phyloP scores from a whole-genome alignment of 2,329 filamentous ascomycete genomes.

The Epichloe sp. region DNA sequence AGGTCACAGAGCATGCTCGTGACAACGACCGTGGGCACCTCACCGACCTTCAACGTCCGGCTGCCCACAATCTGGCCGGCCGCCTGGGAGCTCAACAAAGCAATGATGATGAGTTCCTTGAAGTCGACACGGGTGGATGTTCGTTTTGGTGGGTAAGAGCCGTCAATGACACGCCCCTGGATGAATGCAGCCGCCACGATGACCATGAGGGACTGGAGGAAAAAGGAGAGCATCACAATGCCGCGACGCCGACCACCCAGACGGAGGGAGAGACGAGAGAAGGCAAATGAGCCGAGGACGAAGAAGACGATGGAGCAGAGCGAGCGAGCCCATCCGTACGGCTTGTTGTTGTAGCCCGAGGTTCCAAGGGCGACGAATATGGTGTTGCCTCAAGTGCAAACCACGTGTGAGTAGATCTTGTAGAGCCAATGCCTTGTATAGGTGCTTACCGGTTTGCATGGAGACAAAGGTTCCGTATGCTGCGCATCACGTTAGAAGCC shows the following conservation, averaged over 20 bases:
- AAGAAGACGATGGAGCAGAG: slow-evolving; percentile 40
- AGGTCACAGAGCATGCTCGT: slow-evolving; percentile 43
- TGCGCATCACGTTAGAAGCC: not conserved
- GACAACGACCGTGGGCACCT: slow-evolving; percentile 40
- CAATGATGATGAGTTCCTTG: slow-evolving; percentile 27
- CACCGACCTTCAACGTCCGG: slow-evolving; percentile 35
- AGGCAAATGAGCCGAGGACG: slow-evolving; percentile 36
- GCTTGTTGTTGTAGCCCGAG: slow-evolving; percentile 33
- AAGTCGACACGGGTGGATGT: slow-evolving; percentile 10
- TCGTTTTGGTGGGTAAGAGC: slow-evolving; percentile 6
- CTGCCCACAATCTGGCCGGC: slow-evolving; percentile 40
- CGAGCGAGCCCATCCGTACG: slow-evolving; percentile 35
- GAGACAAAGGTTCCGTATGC: slow-evolving; percentile 19
- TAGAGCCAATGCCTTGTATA: not conserved
- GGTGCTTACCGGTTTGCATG: slow-evolving; percentile 23
- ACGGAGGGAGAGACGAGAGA: slow-evolving; percentile 19
- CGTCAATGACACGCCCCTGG: slow-evolving; percentile 23
- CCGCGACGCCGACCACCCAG: slow-evolving; percentile 18
- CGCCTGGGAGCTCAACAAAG: slow-evolving; percentile 38
- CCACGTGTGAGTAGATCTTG: not conserved
- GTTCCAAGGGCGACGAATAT: slow-evolving; percentile 49
- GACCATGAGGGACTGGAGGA: slow-evolving; percentile 37
- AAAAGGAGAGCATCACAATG: slow-evolving; percentile 34
- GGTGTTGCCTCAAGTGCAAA: slow-evolving; percentile 35
- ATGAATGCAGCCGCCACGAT: slow-evolving; percentile 39